Evolutionary conservation across 768 basidiomycete species (phyloP).

Genomic region (Kondoa subrosea): DNA sequence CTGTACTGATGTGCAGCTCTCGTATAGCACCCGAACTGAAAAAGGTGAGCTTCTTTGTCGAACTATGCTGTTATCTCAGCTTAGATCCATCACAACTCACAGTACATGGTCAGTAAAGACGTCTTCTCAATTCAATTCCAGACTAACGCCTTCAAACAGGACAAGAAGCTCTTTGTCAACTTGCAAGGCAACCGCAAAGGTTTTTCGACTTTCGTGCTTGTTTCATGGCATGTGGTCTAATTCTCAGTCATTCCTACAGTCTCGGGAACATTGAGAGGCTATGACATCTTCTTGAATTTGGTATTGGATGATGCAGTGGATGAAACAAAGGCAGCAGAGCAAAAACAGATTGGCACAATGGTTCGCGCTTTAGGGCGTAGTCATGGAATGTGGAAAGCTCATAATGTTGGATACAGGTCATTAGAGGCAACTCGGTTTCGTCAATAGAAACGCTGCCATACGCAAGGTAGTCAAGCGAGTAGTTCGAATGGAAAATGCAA

Average conservation of each 20-base stretch:
- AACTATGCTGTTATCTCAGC: background rate
- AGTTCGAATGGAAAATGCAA: no score
- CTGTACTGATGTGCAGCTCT: background rate
- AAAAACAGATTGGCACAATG: slow-evolving; percentile 76
- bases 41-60: background rate
- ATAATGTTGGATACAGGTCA: slow-evolving; percentile 46
- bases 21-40: slow-evolving; percentile 3
- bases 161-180: slow-evolving; percentile 88
- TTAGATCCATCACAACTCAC: no score
- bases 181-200: slow-evolving; percentile 46
- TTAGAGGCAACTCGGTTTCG: slow-evolving; percentile 89
- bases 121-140: background rate
- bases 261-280: slow-evolving; percentile 83
- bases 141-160: slow-evolving; percentile 34
- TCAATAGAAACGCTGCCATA: slow-evolving; percentile 55
- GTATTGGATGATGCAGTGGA: slow-evolving; percentile 92
- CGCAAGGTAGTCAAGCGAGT: no score
- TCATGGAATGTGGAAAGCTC: background rate
- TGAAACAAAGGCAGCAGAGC: slow-evolving; percentile 75
- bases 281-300: slow-evolving; percentile 95
- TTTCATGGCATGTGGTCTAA: no score
- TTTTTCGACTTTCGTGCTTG: background rate
- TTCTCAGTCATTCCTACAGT: no score
- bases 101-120: no score
- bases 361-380: background rate